These are phyloP conservation scores for Ambrosia trifida DNA, from an alignment of 129 eudicot genomes.

Conservation along the genomic window DNA sequence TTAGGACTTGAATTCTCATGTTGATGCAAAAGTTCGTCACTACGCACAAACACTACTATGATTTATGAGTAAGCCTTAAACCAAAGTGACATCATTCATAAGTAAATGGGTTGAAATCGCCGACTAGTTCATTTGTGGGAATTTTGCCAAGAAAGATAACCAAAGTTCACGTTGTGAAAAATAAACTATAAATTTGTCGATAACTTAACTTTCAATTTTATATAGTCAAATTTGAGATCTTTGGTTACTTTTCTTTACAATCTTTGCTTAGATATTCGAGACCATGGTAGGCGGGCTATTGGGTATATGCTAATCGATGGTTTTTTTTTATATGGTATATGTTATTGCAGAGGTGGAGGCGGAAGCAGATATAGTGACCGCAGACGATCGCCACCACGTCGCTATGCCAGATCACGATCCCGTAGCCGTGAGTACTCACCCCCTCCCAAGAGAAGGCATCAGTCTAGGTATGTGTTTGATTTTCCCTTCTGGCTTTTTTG, in stretches of 20 bases:
- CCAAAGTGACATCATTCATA: not conserved
- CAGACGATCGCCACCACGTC: constrained; percentile 32
- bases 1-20: too few relatives aligned
- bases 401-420: constrained; percentile 23
- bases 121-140: not conserved
- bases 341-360: constrained; percentile 24
- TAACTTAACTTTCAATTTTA: too few relatives aligned
- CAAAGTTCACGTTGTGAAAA: too few relatives aligned
- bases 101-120: not conserved
- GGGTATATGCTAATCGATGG: not conserved
- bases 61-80: not conserved
- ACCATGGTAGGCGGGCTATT: not conserved
- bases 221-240: not conserved
- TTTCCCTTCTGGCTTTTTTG: not conserved
- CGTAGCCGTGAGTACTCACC: constrained; percentile 31
- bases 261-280: not conserved
- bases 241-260: not conserved
- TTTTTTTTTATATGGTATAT: not conserved
- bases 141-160: not conserved
- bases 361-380: constrained; percentile 29
- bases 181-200: too few relatives aligned
- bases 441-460: constrained; percentile 26
- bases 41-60: too few relatives aligned
- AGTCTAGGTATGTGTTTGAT: constrained; percentile 15
- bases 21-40: too few relatives aligned